Conservation (phyloP, 2,329 filamentous ascomycete genomes). For the Alternaria infectoria region DNA sequence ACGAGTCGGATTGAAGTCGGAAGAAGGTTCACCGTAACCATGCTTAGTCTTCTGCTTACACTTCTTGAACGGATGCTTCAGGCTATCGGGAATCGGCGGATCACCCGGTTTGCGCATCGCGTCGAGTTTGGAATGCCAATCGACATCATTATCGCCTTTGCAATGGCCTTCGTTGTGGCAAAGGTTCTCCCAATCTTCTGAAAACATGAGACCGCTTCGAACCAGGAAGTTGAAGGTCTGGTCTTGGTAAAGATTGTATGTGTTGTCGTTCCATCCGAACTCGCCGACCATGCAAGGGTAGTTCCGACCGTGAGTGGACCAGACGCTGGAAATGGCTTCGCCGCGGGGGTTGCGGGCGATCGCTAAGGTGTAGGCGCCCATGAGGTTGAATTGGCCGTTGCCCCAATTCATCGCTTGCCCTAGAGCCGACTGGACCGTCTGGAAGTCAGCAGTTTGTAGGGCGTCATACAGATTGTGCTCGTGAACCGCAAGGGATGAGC, state of each 20-base stretch:
- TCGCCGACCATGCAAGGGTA: slow-evolving; percentile 28
- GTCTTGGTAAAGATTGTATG: slow-evolving; percentile 1
- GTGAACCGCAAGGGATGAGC: slow-evolving; percentile 6
- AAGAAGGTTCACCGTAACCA: background rate
- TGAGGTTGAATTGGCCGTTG: background rate
- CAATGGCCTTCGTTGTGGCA: slow-evolving; percentile 8
- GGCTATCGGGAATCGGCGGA: background rate
- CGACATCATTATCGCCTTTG: background rate
- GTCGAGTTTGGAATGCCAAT: background rate
- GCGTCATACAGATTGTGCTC: background rate
- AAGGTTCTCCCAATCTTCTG: slow-evolving; percentile 13
- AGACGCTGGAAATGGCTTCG: slow-evolving; percentile 19
- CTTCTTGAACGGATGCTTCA: background rate
- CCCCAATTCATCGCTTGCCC: background rate
- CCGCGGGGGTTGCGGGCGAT: slow-evolving; percentile 19
- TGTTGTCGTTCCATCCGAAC: slow-evolving; percentile 12
- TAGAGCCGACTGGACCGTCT: background rate
- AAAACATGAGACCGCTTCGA: slow-evolving; percentile 2
- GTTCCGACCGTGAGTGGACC: slow-evolving; percentile 4
- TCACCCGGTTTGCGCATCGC: background rate
- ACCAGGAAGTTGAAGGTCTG: slow-evolving; percentile 10
- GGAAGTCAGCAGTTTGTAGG: background rate
- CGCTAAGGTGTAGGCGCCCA: slow-evolving; percentile 10
- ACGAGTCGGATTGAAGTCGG: background rate
- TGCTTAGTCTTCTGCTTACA: background rate